A percentile compares a stretch with the other conserved stretches of the same genome.
phyloP scores from a whole-genome alignment of 805 yeast genomes.

The Suhomyces sp. region DNA sequence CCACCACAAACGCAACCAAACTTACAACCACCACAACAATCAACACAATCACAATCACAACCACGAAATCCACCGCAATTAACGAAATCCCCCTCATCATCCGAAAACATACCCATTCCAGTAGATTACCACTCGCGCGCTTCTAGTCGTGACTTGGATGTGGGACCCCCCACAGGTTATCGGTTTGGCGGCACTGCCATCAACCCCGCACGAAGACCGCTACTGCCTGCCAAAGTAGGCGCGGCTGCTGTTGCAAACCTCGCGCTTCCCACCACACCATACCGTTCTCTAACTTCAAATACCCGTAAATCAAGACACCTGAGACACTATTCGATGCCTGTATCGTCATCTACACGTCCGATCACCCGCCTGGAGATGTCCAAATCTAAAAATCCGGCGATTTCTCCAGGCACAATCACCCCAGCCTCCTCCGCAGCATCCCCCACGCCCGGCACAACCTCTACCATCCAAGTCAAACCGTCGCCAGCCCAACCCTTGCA shows the following conservation, averaged over 20 bases:
- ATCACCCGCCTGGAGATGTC: neutral
- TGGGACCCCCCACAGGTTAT: conserved; percentile 32
- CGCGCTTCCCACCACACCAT: conserved; percentile 36
- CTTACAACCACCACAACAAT: neutral
- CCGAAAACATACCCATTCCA: neutral
- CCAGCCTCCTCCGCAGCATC: conserved; percentile 5
- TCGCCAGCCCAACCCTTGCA: conserved; percentile 41
- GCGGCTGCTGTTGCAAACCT: conserved; percentile 64
- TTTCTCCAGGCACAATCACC: neutral
- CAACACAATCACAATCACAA: too few species aligned
- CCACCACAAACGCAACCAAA: neutral
- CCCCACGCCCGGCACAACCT: conserved; percentile 23
- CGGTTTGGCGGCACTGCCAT: conserved; percentile 30
- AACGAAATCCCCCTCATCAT: neutral
- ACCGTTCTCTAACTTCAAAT: conserved; percentile 18
- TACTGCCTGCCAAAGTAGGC: conserved; percentile 70
- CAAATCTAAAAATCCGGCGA: neutral
- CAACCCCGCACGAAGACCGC: conserved; percentile 34
- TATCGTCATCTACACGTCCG: conserved; percentile 13
- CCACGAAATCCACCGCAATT: too few species aligned
- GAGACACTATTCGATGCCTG: conserved; percentile 44
- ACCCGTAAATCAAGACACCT: conserved; percentile 26
- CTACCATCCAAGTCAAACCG: conserved; percentile 42
- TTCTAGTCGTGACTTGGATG: conserved; percentile 6
- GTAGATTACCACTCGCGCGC: neutral